Conservation (phyloP, 441 rosid genomes). For the Euphorbia celastroides region DNA sequence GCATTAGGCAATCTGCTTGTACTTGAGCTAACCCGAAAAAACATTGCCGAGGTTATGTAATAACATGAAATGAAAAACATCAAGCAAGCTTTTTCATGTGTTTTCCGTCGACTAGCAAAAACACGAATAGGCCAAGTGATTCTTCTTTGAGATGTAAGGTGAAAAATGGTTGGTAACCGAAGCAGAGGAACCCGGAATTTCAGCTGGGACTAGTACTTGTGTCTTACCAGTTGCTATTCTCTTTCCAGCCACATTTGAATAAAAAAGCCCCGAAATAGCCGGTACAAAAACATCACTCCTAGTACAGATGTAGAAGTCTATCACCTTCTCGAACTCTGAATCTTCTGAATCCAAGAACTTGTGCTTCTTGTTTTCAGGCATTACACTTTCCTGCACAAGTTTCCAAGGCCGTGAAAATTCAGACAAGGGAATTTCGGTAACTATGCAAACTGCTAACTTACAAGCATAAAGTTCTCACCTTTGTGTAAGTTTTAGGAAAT, state of each 20-base stretch:
- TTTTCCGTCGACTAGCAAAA: constrained; percentile 46
- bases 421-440: not conserved
- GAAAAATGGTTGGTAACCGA: constrained; percentile 54
- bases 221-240: constrained; percentile 81
- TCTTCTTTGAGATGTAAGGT: constrained; percentile 80
- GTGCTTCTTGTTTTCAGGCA: constrained; percentile 68
- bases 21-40: too few species aligned
- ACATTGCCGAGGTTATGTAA: constrained; percentile 8
- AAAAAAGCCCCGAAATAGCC: constrained; percentile 90
- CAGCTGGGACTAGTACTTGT: constrained; percentile 83
- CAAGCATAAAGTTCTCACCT: constrained; percentile 43
- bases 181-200: constrained; percentile 53
- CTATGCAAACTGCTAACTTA: not conserved
- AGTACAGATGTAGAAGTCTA: constrained; percentile 82
- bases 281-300: constrained; percentile 85
- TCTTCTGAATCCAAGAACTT: constrained; percentile 72
- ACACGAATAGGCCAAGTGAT: constrained; percentile 95
- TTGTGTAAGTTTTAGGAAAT: constrained; percentile 85
- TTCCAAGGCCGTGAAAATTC: constrained; percentile 12
- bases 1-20: too few species aligned
- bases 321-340: constrained; percentile 73
- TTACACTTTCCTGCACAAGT: constrained; percentile 68
- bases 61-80: constrained; percentile 10
- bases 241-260: constrained; percentile 87
- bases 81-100: constrained; percentile 1